phyloP scores from a whole-genome alignment of 345 rosid genomes.

The Cardamine resedifolia region DNA sequence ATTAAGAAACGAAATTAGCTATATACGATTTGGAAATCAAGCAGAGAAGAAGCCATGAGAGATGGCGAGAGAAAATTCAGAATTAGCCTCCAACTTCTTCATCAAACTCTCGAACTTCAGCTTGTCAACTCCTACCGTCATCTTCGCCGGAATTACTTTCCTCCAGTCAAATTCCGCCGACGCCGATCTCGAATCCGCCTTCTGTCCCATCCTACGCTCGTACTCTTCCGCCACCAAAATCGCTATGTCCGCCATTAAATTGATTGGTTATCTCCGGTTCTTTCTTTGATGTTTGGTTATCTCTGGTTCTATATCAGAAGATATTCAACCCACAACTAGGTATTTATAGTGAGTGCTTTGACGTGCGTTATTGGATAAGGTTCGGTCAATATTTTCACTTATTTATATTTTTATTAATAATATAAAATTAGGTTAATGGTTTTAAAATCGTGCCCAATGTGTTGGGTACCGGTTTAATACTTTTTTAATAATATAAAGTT shows the following conservation, averaged over 20 bases:
- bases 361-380: slow-evolving; percentile 30
- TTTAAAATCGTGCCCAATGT: slow-evolving; percentile 17
- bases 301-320: not conserved
- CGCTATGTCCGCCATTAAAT: slow-evolving; percentile 38
- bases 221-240: slow-evolving; percentile 42
- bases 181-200: slow-evolving; percentile 11
- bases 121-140: slow-evolving; percentile 19
- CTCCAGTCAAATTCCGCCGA: slow-evolving; percentile 11
- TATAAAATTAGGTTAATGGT: slow-evolving; percentile 4
- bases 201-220: slow-evolving; percentile 24
- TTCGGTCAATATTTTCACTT: slow-evolving; percentile 6
- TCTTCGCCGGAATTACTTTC: slow-evolving; percentile 31
- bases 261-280: slow-evolving; percentile 26
- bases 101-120: slow-evolving; percentile 31
- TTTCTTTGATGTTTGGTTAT: slow-evolving; percentile 19
- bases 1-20: slow-evolving; percentile 8
- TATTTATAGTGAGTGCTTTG: slow-evolving; percentile 29
- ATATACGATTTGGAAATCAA: slow-evolving; percentile 10
- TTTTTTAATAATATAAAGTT: not conserved
- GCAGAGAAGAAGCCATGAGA: slow-evolving; percentile 37
- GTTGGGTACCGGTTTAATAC: not conserved
- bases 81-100: slow-evolving; percentile 31
- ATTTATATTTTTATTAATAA: not conserved
- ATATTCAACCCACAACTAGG: not conserved
- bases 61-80: slow-evolving; percentile 33